phyloP scores from a whole-genome alignment of 2,329 filamentous ascomycete genomes.

The Boeremia lycopersici region DNA sequence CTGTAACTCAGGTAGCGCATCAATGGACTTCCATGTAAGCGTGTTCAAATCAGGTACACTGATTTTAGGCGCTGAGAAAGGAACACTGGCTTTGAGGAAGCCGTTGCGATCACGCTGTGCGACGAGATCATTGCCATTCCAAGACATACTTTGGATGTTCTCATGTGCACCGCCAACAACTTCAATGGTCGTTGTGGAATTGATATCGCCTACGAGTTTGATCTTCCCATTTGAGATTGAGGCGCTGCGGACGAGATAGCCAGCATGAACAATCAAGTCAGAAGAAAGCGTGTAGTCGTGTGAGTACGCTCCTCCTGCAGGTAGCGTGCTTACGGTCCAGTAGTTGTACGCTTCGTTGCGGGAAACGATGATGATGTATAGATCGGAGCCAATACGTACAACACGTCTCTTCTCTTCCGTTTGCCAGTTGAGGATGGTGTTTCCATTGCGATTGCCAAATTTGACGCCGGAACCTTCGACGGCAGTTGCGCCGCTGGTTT shows the following conservation, averaged over 20 bases:
- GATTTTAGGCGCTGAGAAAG: slow-evolving; percentile 58
- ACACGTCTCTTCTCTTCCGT: slow-evolving; percentile 57
- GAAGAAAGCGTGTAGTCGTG: slow-evolving; percentile 23
- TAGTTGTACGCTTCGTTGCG: slow-evolving; percentile 70
- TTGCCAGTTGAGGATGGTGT: slow-evolving; percentile 59
- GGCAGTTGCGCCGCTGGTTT: slow-evolving; percentile 33
- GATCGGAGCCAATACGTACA: slow-evolving; percentile 52
- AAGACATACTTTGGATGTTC: slow-evolving; percentile 57
- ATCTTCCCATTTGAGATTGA: slow-evolving; percentile 60
- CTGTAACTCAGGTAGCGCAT: slow-evolving; percentile 71
- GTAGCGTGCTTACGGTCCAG: slow-evolving; percentile 60
- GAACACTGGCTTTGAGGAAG: slow-evolving; percentile 58
- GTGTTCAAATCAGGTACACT: slow-evolving; percentile 61
- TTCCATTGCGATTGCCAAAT: slow-evolving; percentile 47
- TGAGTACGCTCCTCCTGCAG: slow-evolving; percentile 18
- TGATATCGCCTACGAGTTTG: slow-evolving; percentile 72
- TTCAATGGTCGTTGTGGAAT: slow-evolving; percentile 68
- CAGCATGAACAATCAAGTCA: slow-evolving; percentile 62
- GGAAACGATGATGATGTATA: slow-evolving; percentile 63
- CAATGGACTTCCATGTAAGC: slow-evolving; percentile 69
- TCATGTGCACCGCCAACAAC: slow-evolving; percentile 66
- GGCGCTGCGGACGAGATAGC: slow-evolving; percentile 67
- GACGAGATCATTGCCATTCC: slow-evolving; percentile 59
- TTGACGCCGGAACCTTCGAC: slow-evolving; percentile 48
- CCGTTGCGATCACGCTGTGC: slow-evolving; percentile 51